Evolutionary conservation across 768 basidiomycete species (phyloP), one percentile per base, ranked within the genome.

Genomic region (Mycena galericulata): DNA sequence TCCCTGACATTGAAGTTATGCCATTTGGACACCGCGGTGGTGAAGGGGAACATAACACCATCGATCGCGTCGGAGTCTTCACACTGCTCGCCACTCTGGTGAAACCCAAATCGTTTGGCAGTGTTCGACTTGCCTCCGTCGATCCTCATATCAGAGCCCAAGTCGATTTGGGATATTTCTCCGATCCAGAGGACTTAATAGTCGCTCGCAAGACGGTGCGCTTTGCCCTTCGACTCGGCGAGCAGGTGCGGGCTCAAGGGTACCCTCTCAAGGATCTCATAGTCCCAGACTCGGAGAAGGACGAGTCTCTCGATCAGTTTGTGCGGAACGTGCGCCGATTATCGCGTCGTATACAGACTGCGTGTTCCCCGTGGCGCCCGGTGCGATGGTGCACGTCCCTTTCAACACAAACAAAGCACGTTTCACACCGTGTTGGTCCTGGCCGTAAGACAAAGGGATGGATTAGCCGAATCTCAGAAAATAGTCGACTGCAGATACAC

Each of bases 1-100:
- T 79, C 18, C 81, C 84, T 1, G 83, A 85, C 67, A 75, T 84
- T 57, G 83, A 84, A 65, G 77, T 84, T 46, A 80, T 80, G 76
- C 69, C 74, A n/a, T 71, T 73, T 12, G 64, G 67, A 27, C 41
- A 61, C 38, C 56, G 64, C 27, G 56, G 58, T 41, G 66, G 69
- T 41, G 41, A 40, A 36, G 63, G 64, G 22, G 65, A 74, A 59
- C 59, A 62, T 15, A 43, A 73, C 14, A 56, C 66, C 4, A 29
- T 53, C 20, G 68, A 67, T 27, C 64, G 74, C 7, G 45, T 70
- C 7, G 80, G 80, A 17, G 65, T 65, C 2, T 73, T 80, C 56
- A 73, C 74, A 4, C 70, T 71, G 40, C 50, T 79, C 24, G 61
- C 47, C 22, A 57, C 60, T 18, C 49, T 71, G 15, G 64, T 75